Evolutionary conservation across 2,329 filamentous ascomycete species (phyloP).

Genomic region (Microsporum canis): DNA sequence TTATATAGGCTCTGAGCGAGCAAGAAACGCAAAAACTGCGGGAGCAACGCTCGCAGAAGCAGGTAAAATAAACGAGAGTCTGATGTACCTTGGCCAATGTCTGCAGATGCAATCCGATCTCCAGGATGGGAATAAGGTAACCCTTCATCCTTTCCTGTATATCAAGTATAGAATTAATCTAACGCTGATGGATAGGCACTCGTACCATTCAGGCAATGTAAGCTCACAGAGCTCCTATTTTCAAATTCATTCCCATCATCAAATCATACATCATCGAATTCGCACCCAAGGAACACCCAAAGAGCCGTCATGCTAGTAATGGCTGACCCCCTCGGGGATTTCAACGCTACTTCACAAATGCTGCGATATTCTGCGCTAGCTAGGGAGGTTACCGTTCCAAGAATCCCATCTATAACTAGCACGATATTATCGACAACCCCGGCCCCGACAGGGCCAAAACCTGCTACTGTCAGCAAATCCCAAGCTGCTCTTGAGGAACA

Average conservation of each 20-base stretch:
- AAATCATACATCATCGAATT: conserved; percentile 36
- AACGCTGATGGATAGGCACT: conserved; percentile 40
- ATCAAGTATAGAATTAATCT: background rate
- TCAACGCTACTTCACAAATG: conserved; percentile 94
- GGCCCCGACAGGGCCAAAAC: conserved; percentile 22
- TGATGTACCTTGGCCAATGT: conserved; percentile 97
- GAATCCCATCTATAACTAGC: conserved; percentile 69
- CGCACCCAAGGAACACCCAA: conserved; percentile 47
- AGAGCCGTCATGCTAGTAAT: conserved; percentile 94
- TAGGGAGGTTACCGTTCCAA: conserved; percentile 81
- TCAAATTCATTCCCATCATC: conserved; percentile 73
- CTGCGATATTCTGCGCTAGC: conserved; percentile 87
- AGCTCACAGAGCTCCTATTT: conserved; percentile 72
- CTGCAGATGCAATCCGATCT: conserved; percentile 86
- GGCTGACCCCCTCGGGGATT: conserved; percentile 83
- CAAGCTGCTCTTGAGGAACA: conserved; percentile 45
- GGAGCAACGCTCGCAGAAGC: conserved; percentile 88
- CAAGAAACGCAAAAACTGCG: conserved; percentile 84
- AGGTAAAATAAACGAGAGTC: conserved; percentile 93
- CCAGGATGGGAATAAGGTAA: conserved; percentile 60
- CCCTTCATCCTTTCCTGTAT: conserved; percentile 9
- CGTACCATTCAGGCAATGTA: conserved; percentile 72
- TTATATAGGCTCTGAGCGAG: conserved; percentile 62
- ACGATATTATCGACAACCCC: conserved; percentile 44
- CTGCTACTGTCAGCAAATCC: conserved; percentile 26